These are phyloP conservation scores for Populus ilicifolia DNA, from an alignment of 345 rosid species.

Conservation along the genomic window DNA sequence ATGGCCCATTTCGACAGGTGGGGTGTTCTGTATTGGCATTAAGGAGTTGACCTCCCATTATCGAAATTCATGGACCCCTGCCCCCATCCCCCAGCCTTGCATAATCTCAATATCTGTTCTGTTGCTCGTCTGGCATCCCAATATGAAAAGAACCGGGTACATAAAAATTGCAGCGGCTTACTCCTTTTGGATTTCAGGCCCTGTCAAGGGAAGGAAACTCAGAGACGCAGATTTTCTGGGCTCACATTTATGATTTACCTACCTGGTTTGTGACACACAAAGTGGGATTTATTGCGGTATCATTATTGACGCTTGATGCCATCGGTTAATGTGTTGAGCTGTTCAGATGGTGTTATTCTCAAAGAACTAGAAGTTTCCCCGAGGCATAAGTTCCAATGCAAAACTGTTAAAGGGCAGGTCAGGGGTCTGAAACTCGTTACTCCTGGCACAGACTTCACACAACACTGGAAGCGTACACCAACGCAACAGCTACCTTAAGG, in stretches of 20 bases:
- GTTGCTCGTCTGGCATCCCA: not conserved
- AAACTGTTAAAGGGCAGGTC: too few species aligned
- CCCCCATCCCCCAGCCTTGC: not conserved
- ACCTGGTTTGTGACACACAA: not conserved
- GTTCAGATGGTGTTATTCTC: too few species aligned
- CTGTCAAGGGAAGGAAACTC: too few species aligned
- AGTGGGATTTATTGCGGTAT: not conserved
- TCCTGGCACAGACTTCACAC: too few species aligned
- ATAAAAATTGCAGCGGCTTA: not conserved
- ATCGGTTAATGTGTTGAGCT: not conserved
- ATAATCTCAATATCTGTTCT: not conserved
- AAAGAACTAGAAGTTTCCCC: too few species aligned
- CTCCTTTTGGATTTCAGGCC: not conserved
- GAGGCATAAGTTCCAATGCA: too few species aligned
- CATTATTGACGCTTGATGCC: not conserved
- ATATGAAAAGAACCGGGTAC: not conserved
- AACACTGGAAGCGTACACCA: too few species aligned
- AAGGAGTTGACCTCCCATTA: not conserved
- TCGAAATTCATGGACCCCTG: not conserved
- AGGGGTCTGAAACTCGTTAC: too few species aligned
- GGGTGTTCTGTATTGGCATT: conserved; percentile 20
- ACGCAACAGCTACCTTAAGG: too few species aligned
- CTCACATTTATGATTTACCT: not conserved
- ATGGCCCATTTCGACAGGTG: conserved; percentile 17
- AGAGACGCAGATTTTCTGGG: not conserved